Evolutionary conservation across 352 stramenopile species (phyloP).

Genomic region (Elongisporangium anandrum): DNA sequence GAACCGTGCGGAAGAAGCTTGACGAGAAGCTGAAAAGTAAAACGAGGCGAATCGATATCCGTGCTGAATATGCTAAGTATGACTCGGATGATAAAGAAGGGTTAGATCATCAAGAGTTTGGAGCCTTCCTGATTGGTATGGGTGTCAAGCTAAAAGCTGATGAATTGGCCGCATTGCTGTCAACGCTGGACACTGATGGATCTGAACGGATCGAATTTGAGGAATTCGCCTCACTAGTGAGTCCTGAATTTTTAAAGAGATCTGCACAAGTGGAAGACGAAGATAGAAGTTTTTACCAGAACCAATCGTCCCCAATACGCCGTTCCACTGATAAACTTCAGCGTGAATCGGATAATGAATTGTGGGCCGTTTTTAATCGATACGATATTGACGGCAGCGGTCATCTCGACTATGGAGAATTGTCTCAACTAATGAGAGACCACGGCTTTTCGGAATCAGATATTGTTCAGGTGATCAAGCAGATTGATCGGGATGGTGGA

Average conservation of each 20-base stretch:
- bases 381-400: constrained; percentile 33
- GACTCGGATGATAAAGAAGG: constrained; percentile 40
- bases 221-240: constrained; percentile 19
- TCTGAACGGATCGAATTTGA: constrained; percentile 44
- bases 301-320: not conserved
- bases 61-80: constrained; percentile 41
- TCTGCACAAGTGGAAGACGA: not conserved
- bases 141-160: constrained; percentile 47
- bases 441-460: constrained; percentile 24
- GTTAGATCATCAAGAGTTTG: constrained; percentile 62
- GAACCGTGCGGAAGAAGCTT: constrained; percentile 19
- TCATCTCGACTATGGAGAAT: constrained; percentile 25
- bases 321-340: not conserved
- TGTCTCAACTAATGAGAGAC: constrained; percentile 27
- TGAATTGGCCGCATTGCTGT: constrained; percentile 33
- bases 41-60: constrained; percentile 15
- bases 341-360: not conserved
- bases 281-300: not conserved
- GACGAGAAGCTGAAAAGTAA: constrained; percentile 19
- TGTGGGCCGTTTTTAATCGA: constrained; percentile 26
- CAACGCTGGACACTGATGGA: constrained; percentile 33
- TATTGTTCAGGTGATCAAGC: constrained; percentile 20
- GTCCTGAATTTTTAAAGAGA: not conserved
- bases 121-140: constrained; percentile 42
- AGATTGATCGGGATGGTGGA: constrained; percentile 10